Evolutionary conservation across 2,329 filamentous ascomycete species (phyloP).

Genomic region (Graphium sp.): DNA sequence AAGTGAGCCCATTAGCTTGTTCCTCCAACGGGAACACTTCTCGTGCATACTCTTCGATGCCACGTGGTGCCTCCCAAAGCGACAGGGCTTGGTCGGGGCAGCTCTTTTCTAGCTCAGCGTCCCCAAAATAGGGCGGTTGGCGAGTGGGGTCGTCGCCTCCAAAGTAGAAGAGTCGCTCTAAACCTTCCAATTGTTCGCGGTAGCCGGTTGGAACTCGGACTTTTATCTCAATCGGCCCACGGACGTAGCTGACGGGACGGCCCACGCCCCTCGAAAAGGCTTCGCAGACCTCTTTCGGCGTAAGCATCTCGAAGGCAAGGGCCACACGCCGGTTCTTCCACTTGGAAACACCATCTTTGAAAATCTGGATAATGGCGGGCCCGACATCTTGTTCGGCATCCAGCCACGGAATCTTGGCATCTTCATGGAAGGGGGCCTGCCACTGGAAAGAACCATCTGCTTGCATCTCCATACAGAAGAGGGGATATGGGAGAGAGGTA

Average conservation of each 20-base stretch:
- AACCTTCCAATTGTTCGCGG: constrained; percentile 63
- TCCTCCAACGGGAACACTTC: constrained; percentile 94
- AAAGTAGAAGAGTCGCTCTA: constrained; percentile 41
- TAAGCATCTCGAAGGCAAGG: constrained; percentile 78
- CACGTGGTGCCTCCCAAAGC: constrained; percentile 82
- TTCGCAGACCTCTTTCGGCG: constrained; percentile 65
- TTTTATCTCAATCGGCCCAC: constrained; percentile 64
- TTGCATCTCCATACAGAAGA: constrained; percentile 89
- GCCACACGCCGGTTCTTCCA: constrained; percentile 72
- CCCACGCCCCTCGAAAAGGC: constrained; percentile 66
- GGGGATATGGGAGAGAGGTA: constrained; percentile 76
- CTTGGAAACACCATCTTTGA: constrained; percentile 78
- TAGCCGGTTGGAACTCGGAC: constrained; percentile 82
- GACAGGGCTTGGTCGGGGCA: constrained; percentile 62
- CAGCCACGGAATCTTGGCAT: constrained; percentile 82
- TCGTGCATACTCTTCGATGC: constrained; percentile 83
- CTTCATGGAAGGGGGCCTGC: constrained; percentile 85
- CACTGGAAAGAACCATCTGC: constrained; percentile 75
- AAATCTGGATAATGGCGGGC: constrained; percentile 78
- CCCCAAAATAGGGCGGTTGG: constrained; percentile 49
- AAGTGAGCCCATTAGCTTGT: constrained; percentile 79
- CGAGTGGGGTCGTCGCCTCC: constrained; percentile 31
- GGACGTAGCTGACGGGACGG: constrained; percentile 62
- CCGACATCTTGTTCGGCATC: constrained; percentile 95
- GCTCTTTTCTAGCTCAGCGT: constrained; percentile 35